phyloP scores from a whole-genome alignment of 306 rosid species.

The Argentina anserina region DNA sequence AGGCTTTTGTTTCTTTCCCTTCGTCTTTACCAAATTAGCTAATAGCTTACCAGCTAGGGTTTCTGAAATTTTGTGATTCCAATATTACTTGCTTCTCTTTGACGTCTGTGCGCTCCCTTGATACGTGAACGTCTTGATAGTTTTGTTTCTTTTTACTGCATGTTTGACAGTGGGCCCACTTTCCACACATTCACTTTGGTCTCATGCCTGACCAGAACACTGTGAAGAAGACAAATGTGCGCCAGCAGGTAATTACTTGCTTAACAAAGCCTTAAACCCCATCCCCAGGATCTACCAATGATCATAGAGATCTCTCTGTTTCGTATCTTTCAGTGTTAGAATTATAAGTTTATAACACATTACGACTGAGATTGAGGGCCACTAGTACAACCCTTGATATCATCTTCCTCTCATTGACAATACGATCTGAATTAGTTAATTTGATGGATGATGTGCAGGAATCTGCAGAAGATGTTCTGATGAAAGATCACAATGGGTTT shows the following conservation, averaged over 20 bases:
- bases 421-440: not conserved
- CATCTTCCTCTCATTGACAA: not conserved
- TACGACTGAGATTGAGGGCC: no score
- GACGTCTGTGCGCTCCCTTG: slow-evolving; percentile 2
- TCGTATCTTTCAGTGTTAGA: not conserved
- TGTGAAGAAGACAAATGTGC: slow-evolving; percentile 47
- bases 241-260: slow-evolving; percentile 38
- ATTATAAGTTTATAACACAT: no score
- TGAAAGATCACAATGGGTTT: slow-evolving; percentile 43
- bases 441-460: slow-evolving; percentile 28
- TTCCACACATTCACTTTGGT: slow-evolving; percentile 62
- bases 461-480: slow-evolving; percentile 39
- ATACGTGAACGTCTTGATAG: slow-evolving; percentile 12
- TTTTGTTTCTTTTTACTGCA: slow-evolving; percentile 15
- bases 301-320: not conserved
- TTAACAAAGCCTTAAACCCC: not conserved
- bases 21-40: slow-evolving; percentile 26
- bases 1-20: no score
- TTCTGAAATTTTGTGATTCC: not conserved
- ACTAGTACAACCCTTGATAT: not conserved
- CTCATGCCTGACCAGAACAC: slow-evolving; percentile 55
- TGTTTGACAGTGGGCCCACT: slow-evolving; percentile 55
- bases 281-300: not conserved
- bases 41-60: slow-evolving; percentile 9
- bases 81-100: not conserved